These are phyloP conservation scores for Alternaria triticimaculans DNA, from an alignment of 2,329 filamentous ascomycete species.

Conservation along the genomic window DNA sequence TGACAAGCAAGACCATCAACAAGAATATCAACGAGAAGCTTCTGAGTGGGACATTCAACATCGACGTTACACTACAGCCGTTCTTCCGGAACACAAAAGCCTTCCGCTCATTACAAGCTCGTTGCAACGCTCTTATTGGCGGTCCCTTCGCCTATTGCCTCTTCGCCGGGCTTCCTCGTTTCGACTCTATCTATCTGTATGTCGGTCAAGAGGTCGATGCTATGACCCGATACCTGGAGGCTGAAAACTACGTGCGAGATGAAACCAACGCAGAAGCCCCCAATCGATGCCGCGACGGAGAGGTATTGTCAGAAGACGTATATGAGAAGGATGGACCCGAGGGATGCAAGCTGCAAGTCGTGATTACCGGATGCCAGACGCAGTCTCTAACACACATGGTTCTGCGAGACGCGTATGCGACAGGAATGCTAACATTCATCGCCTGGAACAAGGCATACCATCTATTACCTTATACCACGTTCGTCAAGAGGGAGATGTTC, in stretches of 20 bases:
- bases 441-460: slow-evolving; percentile 15
- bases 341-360: background rate
- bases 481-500: slow-evolving; percentile 1
- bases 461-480: slow-evolving; percentile 1
- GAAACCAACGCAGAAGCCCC: background rate
- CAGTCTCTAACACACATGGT: background rate
- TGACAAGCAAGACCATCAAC: background rate
- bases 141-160: background rate
- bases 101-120: slow-evolving; percentile 1
- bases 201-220: background rate
- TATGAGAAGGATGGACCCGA: background rate
- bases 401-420: background rate
- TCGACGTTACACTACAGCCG: background rate
- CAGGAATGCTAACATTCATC: background rate
- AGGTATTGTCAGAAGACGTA: background rate
- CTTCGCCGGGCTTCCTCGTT: background rate
- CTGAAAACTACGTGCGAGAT: background rate
- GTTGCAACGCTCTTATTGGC: background rate
- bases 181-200: background rate
- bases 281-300: background rate
- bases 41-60: background rate
- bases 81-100: background rate
- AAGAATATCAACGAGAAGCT: background rate
- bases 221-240: background rate
- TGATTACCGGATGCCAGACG: background rate